Evolutionary conservation across 148 eudicot species (phyloP), one percentile per base, ranked within the genome.

Genomic region (Nepenthes gracilis): DNA sequence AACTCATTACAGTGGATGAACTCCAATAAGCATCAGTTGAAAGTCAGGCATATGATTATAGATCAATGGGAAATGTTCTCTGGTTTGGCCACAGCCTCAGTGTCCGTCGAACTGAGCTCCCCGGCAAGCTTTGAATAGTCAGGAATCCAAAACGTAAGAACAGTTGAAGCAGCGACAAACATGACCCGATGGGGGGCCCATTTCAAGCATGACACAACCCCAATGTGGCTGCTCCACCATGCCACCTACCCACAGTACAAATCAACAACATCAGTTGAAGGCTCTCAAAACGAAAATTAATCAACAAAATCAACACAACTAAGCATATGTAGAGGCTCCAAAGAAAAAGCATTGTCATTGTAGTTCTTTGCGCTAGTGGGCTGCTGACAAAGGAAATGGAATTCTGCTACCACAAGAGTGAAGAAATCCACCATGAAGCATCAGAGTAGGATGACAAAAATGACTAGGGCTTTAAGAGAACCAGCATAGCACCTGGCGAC

Each of bases 151-250:
- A 93, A 93, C 0, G 99, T 89, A 37, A 93, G 91, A 54, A 83
- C 95, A 1, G 85, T 80, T 12, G 96, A 80, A 47, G 99, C 95
- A 72, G 96, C 98, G n/a, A 71, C 99, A 61, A 93, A 86, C 99
- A 93, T 86, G 6, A 74, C 88, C 57, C 96, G 64, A 0, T 95
- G 90, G 36, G 99, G 96, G 3, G 99, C 99, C 99, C 99, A 93
- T 71, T 81, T 93, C 68, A 93, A 63, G 78, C 96, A 88, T 1
- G 96, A 79, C 6, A 82, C 79, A 33, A 81, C 80, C 5, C 96
- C 99, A 43, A 93, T 86, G 73, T 86, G 71, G 78, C 91, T 88
- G 69, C 77, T 90, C 87, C 86, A 86, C 34, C 77, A 57, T 11
- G 83, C 87, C 34, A 93, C 83, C 99, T 93, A 79, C 43, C 40